Evolutionary conservation across 176 grass and related monocot genomes (phyloP).

Genomic region (Guadua angustifolia): DNA sequence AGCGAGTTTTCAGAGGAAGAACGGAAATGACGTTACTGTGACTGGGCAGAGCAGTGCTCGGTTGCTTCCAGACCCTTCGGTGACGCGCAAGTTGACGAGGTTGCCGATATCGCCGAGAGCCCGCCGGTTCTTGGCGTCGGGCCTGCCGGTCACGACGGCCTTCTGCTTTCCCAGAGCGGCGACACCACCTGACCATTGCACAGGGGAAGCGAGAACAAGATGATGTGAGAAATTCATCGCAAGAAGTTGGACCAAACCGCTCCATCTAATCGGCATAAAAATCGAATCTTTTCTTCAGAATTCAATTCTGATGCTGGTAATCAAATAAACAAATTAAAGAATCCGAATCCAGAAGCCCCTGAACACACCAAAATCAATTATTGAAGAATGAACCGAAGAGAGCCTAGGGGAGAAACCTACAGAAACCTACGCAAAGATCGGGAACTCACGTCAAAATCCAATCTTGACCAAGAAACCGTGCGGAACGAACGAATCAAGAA

Average conservation of each 20-base stretch:
- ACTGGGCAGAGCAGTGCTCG: background rate
- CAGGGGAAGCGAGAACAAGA: background rate
- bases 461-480: background rate
- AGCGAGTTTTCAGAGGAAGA: background rate
- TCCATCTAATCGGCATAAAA: conserved; percentile 20
- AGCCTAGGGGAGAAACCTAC: background rate
- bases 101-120: conserved; percentile 81
- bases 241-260: background rate
- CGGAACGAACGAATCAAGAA: conserved; percentile 3
- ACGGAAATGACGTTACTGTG: background rate
- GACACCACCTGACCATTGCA: conserved; percentile 46
- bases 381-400: background rate
- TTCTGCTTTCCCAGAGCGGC: conserved; percentile 59
- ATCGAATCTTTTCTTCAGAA: conserved; percentile 6
- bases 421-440: background rate
- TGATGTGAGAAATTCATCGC: background rate
- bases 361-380: background rate
- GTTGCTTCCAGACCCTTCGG: conserved; percentile 47
- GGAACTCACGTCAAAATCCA: background rate
- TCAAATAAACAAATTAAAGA: background rate
- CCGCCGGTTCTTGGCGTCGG: conserved; percentile 56
- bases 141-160: conserved; percentile 41
- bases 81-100: conserved; percentile 40
- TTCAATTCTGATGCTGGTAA: no score
- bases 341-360: background rate